A percentile compares a stretch with the other conserved stretches of the same genome.
These are phyloP conservation scores for Fusarium udum DNA, from an alignment of 2,329 filamentous ascomycete species.

Conservation along the genomic window DNA sequence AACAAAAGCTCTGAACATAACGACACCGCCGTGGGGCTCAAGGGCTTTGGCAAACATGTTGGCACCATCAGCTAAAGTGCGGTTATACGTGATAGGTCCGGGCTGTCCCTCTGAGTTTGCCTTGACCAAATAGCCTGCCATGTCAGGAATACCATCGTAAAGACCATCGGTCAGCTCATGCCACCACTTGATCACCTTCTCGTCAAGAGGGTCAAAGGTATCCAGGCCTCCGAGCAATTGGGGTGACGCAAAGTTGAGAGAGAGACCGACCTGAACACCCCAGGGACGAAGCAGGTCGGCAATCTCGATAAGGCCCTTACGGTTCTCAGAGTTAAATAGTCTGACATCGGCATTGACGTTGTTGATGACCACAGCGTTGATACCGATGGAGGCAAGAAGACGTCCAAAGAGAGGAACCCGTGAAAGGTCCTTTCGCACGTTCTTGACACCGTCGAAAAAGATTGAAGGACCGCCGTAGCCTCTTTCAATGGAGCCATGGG, in stretches of 20 bases:
- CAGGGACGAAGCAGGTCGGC: slow-evolving; percentile 74
- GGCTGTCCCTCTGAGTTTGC: slow-evolving; percentile 78
- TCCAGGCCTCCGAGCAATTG: slow-evolving; percentile 62
- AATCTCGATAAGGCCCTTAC: slow-evolving; percentile 69
- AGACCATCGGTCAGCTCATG: slow-evolving; percentile 65
- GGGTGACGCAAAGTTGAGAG: slow-evolving; percentile 75
- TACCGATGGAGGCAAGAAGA: slow-evolving; percentile 70
- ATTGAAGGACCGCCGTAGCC: slow-evolving; percentile 75
- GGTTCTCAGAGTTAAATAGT: slow-evolving; percentile 63
- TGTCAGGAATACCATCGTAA: slow-evolving; percentile 70
- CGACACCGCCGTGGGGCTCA: slow-evolving; percentile 66
- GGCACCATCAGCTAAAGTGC: slow-evolving; percentile 63
- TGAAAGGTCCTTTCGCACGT: slow-evolving; percentile 65
- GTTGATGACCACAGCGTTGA: slow-evolving; percentile 75
- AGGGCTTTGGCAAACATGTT: slow-evolving; percentile 68
- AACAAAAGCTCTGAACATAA: slow-evolving; percentile 79
- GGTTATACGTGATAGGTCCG: slow-evolving; percentile 74
- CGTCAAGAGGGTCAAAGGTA: slow-evolving; percentile 73
- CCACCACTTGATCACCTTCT: slow-evolving; percentile 71
- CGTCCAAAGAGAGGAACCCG: slow-evolving; percentile 71
- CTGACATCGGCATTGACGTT: slow-evolving; percentile 76
- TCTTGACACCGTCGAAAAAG: slow-evolving; percentile 66
- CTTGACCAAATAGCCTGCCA: slow-evolving; percentile 76
- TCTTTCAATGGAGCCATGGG: slow-evolving; percentile 67
- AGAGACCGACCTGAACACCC: slow-evolving; percentile 71